Percentiles rank a stretch among this genome's conserved stretches.
These are phyloP conservation scores for Ballota nigra DNA, from an alignment of 257 asterid species.

Conservation along the genomic window DNA sequence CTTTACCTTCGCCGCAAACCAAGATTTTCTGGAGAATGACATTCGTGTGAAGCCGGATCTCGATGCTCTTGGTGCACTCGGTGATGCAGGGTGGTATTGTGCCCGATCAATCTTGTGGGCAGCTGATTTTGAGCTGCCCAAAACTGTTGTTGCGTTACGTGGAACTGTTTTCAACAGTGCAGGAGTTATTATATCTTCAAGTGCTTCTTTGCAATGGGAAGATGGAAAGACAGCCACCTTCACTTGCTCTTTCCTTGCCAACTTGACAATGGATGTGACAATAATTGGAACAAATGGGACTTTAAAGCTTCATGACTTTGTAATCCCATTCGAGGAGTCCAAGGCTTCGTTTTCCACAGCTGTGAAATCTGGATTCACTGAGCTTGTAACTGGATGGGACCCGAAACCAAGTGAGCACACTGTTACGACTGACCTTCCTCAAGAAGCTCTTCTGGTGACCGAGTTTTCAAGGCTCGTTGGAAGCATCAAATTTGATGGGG, in stretches of 20 bases:
- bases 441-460: conserved; percentile 68
- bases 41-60: conserved; percentile 71
- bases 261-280: conserved; percentile 60
- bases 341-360: conserved; percentile 41
- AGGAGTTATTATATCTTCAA: conserved; percentile 62
- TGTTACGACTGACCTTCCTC: conserved; percentile 56
- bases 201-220: conserved; percentile 67
- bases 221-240: conserved; percentile 64
- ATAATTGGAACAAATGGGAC: conserved; percentile 55
- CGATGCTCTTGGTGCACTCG: conserved; percentile 79
- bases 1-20: conserved; percentile 35
- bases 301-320: conserved; percentile 53
- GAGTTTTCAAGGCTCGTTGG: conserved; percentile 57
- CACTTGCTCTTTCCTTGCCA: conserved; percentile 66
- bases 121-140: conserved; percentile 51
- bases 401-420: conserved; percentile 51
- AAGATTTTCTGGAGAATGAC: conserved; percentile 49
- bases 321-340: conserved; percentile 55
- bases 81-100: conserved; percentile 80
- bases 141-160: conserved; percentile 46
- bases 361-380: conserved; percentile 32
- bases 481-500: conserved; percentile 38
- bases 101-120: conserved; percentile 76
- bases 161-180: conserved; percentile 47
- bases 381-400: conserved; percentile 47